Percentiles rank a stretch among this genome's conserved stretches.
These are phyloP conservation scores for Vitis hybrid DNA, from an alignment of 177 flowering plant genomes.

Conservation along the genomic window DNA sequence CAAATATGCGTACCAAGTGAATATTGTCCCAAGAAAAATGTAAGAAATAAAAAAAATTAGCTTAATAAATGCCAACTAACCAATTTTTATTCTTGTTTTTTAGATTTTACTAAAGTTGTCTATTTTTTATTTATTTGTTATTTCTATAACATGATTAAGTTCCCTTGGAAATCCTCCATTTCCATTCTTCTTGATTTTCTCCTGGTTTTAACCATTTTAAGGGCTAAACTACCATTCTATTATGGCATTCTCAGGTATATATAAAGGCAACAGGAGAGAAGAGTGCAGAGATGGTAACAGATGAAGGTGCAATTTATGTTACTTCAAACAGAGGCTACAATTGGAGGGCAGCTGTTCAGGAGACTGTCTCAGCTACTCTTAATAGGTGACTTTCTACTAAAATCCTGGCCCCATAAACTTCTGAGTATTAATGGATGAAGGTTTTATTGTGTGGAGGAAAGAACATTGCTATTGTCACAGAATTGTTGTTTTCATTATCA, in stretches of 20 bases:
- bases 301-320: constrained; percentile 90
- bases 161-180: neutral
- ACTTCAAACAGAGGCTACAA: constrained; percentile 94
- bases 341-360: constrained; percentile 97
- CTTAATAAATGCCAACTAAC: too few relatives aligned
- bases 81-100: too few relatives aligned
- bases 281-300: constrained; percentile 97
- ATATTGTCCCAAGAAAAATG: too few relatives aligned
- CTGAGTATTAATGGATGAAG: neutral
- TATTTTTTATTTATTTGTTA: neutral
- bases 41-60: too few relatives aligned
- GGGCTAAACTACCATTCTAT: neutral
- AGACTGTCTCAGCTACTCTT: constrained; percentile 96
- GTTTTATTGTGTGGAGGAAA: neutral
- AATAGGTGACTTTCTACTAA: constrained; percentile 57
- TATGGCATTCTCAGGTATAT: constrained; percentile 56
- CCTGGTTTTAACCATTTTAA: neutral
- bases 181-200: neutral
- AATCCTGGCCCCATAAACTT: neutral
- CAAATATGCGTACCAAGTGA: too few relatives aligned
- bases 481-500: neutral
- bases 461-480: neutral
- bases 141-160: neutral
- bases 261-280: constrained; percentile 91
- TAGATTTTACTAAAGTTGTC: too few relatives aligned